Conservation (phyloP, 2,329 filamentous ascomycete genomes). For the Rosellinia necatrix region DNA sequence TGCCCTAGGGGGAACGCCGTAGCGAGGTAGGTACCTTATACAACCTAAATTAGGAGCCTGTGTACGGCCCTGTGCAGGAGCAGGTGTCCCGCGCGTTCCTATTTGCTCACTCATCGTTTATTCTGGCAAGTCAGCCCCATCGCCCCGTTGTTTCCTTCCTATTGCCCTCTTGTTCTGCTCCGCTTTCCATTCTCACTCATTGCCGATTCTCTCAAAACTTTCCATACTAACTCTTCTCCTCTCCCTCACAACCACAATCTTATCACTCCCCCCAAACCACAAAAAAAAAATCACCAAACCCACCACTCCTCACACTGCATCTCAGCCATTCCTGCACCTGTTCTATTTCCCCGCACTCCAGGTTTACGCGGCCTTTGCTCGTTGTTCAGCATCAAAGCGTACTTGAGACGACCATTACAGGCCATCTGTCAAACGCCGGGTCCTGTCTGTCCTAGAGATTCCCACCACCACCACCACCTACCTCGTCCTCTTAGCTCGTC, state of each 20-base stretch:
- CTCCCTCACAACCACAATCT: constrained; percentile 26
- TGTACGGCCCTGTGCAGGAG: constrained; percentile 1
- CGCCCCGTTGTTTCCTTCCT: constrained; percentile 22
- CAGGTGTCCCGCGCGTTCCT: constrained; percentile 20
- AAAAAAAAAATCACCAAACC: too few species aligned
- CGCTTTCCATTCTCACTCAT: constrained; percentile 26
- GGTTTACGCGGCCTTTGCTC: constrained; percentile 16
- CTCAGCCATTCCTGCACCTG: constrained; percentile 11
- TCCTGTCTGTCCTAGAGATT: constrained; percentile 1
- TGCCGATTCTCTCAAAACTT: too few species aligned
- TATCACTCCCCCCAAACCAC: constrained; percentile 14
- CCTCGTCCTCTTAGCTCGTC: neutral
- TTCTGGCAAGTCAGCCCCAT: constrained; percentile 13
- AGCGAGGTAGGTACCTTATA: too few species aligned
- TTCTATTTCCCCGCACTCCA: constrained; percentile 8
- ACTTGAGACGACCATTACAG: neutral
- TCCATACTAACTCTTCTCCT: constrained; percentile 22
- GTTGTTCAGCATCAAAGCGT: constrained; percentile 9
- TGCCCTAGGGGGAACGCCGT: too few species aligned
- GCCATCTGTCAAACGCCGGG: constrained; percentile 2
- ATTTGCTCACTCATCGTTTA: constrained; percentile 17
- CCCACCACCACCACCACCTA: neutral
- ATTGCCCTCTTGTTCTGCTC: constrained; percentile 20
- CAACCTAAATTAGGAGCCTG: neutral
- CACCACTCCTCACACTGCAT: constrained; percentile 17